Evolutionary conservation across 2,329 filamentous ascomycete species (phyloP).

Genomic region (Tolypocladium cylindrosporum): DNA sequence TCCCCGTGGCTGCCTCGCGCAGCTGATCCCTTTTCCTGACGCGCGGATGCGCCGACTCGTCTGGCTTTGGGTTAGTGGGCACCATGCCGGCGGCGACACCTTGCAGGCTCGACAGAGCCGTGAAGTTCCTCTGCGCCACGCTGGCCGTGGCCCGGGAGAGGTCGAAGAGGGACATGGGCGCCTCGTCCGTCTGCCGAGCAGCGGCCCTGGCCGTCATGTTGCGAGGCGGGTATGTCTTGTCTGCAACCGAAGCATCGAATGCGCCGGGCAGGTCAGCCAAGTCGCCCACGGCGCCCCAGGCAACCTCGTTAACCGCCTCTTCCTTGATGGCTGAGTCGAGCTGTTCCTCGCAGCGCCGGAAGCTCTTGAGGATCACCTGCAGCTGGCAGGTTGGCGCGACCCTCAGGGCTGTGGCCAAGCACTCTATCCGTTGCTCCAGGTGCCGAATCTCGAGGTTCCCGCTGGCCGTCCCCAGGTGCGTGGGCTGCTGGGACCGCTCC

Average conservation of each 20-base stretch:
- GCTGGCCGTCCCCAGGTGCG: constrained; percentile 49
- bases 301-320: constrained; percentile 58
- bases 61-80: constrained; percentile 8
- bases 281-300: constrained; percentile 59
- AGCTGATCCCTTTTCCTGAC: constrained; percentile 64
- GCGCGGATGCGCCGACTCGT: constrained; percentile 23
- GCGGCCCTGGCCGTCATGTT: constrained; percentile 23
- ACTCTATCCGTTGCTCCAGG: constrained; percentile 72
- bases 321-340: constrained; percentile 55
- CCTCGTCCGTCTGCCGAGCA: constrained; percentile 36
- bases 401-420: constrained; percentile 64
- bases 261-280: constrained; percentile 45
- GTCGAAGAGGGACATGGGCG: constrained; percentile 56
- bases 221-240: constrained; percentile 15
- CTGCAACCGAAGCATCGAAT: constrained; percentile 28
- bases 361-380: constrained; percentile 65
- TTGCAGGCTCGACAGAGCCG: constrained; percentile 43
- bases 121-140: constrained; percentile 48
- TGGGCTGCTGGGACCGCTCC: constrained; percentile 40
- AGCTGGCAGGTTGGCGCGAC: constrained; percentile 61
- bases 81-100: constrained; percentile 10
- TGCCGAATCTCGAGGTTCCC: constrained; percentile 56
- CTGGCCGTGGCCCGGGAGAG: constrained; percentile 51
- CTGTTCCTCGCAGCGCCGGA: constrained; percentile 70
- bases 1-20: constrained; percentile 56